Conservation (phyloP, 495 filamentous ascomycete genomes). For the Penicillium maclennaniae region DNA sequence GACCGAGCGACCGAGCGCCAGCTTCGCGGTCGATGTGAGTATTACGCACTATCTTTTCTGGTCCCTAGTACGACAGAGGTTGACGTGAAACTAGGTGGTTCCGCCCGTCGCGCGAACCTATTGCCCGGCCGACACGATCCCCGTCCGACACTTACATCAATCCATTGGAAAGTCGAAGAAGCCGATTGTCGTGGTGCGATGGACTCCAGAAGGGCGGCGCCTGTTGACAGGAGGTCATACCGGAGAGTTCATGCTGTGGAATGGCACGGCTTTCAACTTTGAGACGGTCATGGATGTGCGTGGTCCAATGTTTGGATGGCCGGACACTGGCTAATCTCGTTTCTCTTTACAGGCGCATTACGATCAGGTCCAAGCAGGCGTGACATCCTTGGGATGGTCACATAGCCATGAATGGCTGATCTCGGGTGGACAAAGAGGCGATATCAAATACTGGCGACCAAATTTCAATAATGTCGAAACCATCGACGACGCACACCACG, state of each 20-base stretch:
- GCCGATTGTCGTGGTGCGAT: constrained; percentile 93
- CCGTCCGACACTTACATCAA: constrained; percentile 85
- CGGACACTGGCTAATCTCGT: not conserved
- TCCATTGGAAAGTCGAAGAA: constrained; percentile 98
- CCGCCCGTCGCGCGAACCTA: constrained; percentile 71
- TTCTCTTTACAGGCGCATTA: constrained; percentile 67
- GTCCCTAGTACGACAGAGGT: constrained; percentile 4
- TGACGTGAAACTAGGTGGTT: constrained; percentile 64
- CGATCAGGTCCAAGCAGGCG: constrained; percentile 61
- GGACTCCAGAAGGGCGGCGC: constrained; percentile 93
- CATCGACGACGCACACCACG: constrained; percentile 84
- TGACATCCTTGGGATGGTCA: constrained; percentile 82
- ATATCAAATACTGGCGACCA: constrained; percentile 98
- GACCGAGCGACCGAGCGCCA: constrained; percentile 76
- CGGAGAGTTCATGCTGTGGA: constrained; percentile 98
- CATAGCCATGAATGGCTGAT: constrained; percentile 96
- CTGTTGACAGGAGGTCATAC: constrained; percentile 90
- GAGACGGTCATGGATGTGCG: constrained; percentile 92
- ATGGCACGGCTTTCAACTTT: constrained; percentile 98
- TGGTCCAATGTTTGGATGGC: constrained; percentile 3
- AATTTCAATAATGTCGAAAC: constrained; percentile 99
- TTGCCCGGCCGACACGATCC: constrained; percentile 76
- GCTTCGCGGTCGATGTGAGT: constrained; percentile 85
- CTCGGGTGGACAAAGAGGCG: constrained; percentile 89
- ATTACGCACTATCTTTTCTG: not conserved